Percentiles rank a stretch among this genome's conserved stretches.
Conservation (phyloP, 768 basidiomycete species). For the Terana coerulea region DNA sequence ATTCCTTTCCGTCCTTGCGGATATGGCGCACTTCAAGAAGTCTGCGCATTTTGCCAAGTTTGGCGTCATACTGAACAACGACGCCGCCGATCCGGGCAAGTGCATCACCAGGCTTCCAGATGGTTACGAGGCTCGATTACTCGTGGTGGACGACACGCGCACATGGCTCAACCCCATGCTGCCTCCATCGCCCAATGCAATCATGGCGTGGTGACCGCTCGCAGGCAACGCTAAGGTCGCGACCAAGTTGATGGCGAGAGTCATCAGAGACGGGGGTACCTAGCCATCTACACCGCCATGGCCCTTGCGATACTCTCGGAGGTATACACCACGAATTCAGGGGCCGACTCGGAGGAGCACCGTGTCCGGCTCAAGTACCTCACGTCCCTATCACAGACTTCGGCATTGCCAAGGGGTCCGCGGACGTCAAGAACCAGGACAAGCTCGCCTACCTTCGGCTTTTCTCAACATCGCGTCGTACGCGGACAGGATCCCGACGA, state of each 20-base stretch:
- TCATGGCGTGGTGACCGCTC: constrained; percentile 32
- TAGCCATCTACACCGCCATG: constrained; percentile 31
- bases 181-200: not conserved
- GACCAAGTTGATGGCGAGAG: constrained; percentile 25
- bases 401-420: not conserved
- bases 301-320: constrained; percentile 34
- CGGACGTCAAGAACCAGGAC: constrained; percentile 25
- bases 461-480: constrained; percentile 17
- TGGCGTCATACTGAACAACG: constrained; percentile 7
- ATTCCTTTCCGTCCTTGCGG: too few relatives aligned
- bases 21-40: too few relatives aligned
- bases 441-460: constrained; percentile 30
- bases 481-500: constrained; percentile 40
- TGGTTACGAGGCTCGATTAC: constrained; percentile 5
- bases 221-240: constrained; percentile 25
- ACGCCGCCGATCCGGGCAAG: not conserved
- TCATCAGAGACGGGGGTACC: constrained; percentile 27
- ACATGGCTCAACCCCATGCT: not conserved
- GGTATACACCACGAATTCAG: constrained; percentile 37
- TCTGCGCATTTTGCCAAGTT: too few relatives aligned
- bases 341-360: constrained; percentile 8
- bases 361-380: constrained; percentile 35
- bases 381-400: constrained; percentile 44
- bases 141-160: constrained; percentile 8
- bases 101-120: too few relatives aligned